Evolutionary conservation across 441 rosid species (phyloP).

Genomic region (Bocquillonia castaneifolia): DNA sequence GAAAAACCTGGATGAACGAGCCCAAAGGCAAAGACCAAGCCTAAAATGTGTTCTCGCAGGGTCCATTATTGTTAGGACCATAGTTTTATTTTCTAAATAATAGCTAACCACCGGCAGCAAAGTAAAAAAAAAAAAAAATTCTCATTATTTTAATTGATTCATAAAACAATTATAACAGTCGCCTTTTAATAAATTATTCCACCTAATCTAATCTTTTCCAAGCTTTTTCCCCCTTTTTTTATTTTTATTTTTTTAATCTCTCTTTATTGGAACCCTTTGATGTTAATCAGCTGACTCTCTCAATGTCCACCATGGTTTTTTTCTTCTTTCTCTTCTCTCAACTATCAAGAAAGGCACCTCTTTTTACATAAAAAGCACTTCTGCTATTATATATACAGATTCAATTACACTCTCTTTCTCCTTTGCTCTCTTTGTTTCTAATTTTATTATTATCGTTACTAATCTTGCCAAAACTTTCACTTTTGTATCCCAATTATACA

Average conservation of each 20-base stretch:
- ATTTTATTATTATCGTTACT: not conserved
- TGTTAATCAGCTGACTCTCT: constrained; percentile 33
- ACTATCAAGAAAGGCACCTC: constrained; percentile 39
- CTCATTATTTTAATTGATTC: not conserved
- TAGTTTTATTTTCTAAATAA: too few relatives aligned
- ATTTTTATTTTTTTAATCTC: constrained; percentile 4
- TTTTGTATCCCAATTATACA: not conserved
- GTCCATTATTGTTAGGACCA: too few relatives aligned
- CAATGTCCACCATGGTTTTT: constrained; percentile 27
- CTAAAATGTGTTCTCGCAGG: too few relatives aligned
- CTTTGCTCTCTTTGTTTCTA: not conserved
- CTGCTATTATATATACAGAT: not conserved
- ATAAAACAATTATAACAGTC: constrained; percentile 12
- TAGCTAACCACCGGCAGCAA: constrained; percentile 12
- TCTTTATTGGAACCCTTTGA: constrained; percentile 37
- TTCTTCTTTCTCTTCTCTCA: constrained; percentile 7
- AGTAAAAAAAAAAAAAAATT: not conserved
- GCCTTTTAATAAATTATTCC: constrained; percentile 22
- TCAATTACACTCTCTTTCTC: not conserved
- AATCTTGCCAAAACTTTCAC: not conserved
- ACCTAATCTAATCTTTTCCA: constrained; percentile 26
- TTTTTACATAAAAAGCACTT: too few relatives aligned
- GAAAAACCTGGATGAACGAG: too few relatives aligned
- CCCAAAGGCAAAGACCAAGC: too few relatives aligned
- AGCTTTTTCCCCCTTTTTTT: constrained; percentile 5